Evolutionary conservation across 352 stramenopile genomes (phyloP).

Genomic region (Phytopythium ostracodes): DNA sequence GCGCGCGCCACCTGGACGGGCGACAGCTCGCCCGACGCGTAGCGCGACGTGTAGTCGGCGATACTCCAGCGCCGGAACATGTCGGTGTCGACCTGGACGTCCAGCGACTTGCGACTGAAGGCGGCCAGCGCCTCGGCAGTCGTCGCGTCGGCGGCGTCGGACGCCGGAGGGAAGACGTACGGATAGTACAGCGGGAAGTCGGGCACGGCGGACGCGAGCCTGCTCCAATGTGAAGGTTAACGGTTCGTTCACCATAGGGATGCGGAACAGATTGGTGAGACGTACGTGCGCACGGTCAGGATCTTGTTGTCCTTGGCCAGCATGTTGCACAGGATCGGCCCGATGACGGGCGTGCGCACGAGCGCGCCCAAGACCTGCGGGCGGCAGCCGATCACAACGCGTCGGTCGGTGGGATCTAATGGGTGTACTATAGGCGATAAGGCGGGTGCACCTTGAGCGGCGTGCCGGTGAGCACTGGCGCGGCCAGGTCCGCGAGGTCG

Average conservation of each 20-base stretch:
- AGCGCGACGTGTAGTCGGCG: constrained; percentile 59
- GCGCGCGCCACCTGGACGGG: constrained; percentile 70
- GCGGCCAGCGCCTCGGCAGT: constrained; percentile 12
- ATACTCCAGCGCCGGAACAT: constrained; percentile 70
- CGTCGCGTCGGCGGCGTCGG: constrained; percentile 9
- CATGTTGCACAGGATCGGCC: constrained; percentile 39
- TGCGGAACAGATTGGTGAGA: neutral
- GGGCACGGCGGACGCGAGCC: constrained; percentile 51
- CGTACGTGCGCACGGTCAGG: constrained; percentile 47
- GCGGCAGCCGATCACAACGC: no score
- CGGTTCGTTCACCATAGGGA: neutral
- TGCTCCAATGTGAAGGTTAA: constrained; percentile 10
- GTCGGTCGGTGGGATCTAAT: no score
- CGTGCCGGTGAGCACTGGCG: constrained; percentile 44
- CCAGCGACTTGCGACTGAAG: constrained; percentile 23
- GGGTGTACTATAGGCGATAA: no score
- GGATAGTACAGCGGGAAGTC: constrained; percentile 84
- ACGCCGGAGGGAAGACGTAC: constrained; percentile 37
- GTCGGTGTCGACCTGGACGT: neutral
- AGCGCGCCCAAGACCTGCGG: constrained; percentile 35
- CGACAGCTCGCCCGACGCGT: constrained; percentile 34
- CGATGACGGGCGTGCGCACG: constrained; percentile 40
- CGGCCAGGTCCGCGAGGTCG: constrained; percentile 44
- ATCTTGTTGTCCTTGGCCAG: constrained; percentile 61
- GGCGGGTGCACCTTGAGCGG: constrained; percentile 24